phyloP scores from a whole-genome alignment of 2,329 filamentous ascomycete species.

The Colletotrichum tamarilloi region DNA sequence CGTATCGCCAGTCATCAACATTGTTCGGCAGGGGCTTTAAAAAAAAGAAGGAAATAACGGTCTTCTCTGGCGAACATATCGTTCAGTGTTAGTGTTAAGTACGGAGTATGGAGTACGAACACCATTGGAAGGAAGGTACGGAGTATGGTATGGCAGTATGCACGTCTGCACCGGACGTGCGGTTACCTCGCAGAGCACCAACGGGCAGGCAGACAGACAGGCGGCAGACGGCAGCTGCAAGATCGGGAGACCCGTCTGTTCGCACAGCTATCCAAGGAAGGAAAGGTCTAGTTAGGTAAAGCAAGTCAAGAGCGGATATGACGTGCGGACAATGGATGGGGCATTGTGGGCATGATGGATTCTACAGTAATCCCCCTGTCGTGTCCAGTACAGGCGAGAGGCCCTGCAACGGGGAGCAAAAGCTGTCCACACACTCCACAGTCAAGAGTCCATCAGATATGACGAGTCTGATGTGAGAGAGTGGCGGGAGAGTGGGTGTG shows the following conservation, averaged over 20 bases:
- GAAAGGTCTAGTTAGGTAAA: conserved; percentile 4
- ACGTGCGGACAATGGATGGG: conserved; percentile 4
- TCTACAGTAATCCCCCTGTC: neutral
- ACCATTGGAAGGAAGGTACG: neutral
- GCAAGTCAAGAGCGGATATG: conserved; percentile 14
- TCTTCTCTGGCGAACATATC: neutral
- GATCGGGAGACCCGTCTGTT: conserved; percentile 9
- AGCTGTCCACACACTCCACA: neutral
- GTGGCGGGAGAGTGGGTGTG: no score
- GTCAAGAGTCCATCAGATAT: neutral
- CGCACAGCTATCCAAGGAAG: conserved; percentile 26
- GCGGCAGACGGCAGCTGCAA: neutral
- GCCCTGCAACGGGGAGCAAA: neutral
- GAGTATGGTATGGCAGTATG: no score
- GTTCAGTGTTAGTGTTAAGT: neutral
- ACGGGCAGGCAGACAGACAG: neutral
- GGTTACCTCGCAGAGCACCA: neutral
- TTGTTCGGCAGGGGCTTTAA: neutral
- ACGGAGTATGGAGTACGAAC: no score
- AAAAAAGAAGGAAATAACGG: neutral
- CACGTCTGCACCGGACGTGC: neutral
- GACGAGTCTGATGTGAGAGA: neutral
- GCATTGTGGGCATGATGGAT: no score
- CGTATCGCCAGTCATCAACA: neutral
- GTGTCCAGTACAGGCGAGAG: neutral